Percentiles rank a stretch among this genome's conserved stretches.
phyloP scores from a whole-genome alignment of 2,329 filamentous ascomycete genomes.

The Xylaria sp. region DNA sequence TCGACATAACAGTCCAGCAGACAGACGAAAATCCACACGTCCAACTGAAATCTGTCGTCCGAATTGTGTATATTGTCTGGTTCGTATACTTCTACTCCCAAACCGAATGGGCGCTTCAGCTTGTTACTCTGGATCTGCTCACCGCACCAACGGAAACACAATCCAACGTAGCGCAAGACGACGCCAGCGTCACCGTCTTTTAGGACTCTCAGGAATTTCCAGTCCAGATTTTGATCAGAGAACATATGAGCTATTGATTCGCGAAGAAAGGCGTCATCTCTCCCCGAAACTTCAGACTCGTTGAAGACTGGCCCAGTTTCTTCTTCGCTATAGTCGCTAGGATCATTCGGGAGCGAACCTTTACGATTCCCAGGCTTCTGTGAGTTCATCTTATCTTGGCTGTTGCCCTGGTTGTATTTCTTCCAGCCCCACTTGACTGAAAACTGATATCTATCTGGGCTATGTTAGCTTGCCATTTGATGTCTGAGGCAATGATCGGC shows the following conservation, averaged over 20 bases:
- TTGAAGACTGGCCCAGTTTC: not conserved
- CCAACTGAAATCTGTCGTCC: no score
- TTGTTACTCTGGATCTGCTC: not conserved
- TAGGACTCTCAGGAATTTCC: not conserved
- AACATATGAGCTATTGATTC: not conserved
- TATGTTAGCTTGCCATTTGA: not conserved
- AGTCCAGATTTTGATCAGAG: not conserved
- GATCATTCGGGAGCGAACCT: not conserved
- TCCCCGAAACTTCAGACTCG: not conserved
- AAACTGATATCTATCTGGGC: slow-evolving; percentile 24
- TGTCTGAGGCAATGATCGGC: not conserved
- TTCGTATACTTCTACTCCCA: not conserved
- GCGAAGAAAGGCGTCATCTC: not conserved
- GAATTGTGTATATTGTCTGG: not conserved
- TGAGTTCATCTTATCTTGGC: not conserved
- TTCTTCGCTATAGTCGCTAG: not conserved
- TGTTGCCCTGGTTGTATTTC: slow-evolving; percentile 30
- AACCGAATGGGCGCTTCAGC: not conserved
- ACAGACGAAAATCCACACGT: slow-evolving; percentile 24
- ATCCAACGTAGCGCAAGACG: slow-evolving; percentile 2
- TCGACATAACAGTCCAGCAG: slow-evolving; percentile 15
- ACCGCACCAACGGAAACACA: slow-evolving; percentile 20
- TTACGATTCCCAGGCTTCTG: not conserved
- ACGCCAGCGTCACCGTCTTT: not conserved
- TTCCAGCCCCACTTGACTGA: slow-evolving; percentile 26